A percentile compares a stretch with the other conserved stretches of the same genome.
Conservation (phyloP, 148 eudicot genomes). For the Hydrangea macrophylla region DNA sequence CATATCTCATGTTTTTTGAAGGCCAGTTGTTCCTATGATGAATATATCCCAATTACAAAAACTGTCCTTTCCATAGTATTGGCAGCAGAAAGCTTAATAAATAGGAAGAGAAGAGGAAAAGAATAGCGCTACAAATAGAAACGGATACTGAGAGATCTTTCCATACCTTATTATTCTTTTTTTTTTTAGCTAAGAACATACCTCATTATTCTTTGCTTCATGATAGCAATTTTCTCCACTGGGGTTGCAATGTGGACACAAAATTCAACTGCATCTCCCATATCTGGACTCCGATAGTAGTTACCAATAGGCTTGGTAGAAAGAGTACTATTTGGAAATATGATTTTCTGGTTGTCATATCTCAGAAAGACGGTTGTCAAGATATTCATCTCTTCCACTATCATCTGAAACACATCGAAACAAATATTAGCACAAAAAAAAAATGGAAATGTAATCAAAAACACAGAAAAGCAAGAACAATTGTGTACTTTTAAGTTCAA, state of each 20-base stretch:
- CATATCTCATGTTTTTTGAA: too few species aligned
- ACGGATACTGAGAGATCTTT: background rate
- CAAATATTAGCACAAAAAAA: background rate
- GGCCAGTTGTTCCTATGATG: background rate
- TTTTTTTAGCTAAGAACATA: too few species aligned
- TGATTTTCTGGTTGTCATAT: constrained; percentile 46
- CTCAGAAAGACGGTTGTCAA: constrained; percentile 47
- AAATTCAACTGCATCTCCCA: constrained; percentile 50
- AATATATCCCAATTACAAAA: background rate
- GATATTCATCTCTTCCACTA: constrained; percentile 67
- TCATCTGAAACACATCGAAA: constrained; percentile 34
- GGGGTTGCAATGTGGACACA: constrained; percentile 44
- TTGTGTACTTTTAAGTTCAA: background rate
- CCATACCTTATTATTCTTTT: constrained; percentile 40
- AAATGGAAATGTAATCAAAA: background rate
- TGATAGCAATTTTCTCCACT: constrained; percentile 39
- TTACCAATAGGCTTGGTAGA: constrained; percentile 43
- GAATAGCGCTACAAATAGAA: too few species aligned
- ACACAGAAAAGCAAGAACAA: background rate
- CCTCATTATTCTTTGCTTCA: constrained; percentile 51
- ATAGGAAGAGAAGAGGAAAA: background rate
- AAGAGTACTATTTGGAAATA: constrained; percentile 44
- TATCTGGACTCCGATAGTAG: constrained; percentile 55
- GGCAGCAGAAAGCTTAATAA: background rate
- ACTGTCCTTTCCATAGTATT: background rate